Evolutionary conservation across 2,329 filamentous ascomycete species (phyloP).

Genomic region (Plectosphaerella sp.): DNA sequence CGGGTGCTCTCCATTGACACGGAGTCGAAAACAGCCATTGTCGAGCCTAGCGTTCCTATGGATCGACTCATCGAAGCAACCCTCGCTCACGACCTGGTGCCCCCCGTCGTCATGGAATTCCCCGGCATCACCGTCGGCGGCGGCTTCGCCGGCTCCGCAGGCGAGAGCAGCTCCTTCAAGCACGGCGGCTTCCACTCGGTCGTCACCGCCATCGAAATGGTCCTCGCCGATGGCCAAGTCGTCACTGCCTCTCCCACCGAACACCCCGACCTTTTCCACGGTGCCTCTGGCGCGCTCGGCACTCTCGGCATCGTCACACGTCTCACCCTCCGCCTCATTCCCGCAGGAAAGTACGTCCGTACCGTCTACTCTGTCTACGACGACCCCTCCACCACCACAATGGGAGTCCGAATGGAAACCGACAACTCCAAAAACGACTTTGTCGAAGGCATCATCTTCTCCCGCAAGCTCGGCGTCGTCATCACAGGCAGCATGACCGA

Average conservation of each 20-base stretch:
- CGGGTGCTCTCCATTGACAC: constrained; percentile 59
- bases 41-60: constrained; percentile 69
- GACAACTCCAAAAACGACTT: constrained; percentile 49
- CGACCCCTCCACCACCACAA: constrained; percentile 30
- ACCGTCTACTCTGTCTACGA: constrained; percentile 48
- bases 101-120: constrained; percentile 67
- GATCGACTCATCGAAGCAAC: constrained; percentile 57
- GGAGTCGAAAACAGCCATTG: constrained; percentile 49
- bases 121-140: constrained; percentile 69
- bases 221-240: constrained; percentile 57
- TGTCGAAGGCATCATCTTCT: constrained; percentile 66
- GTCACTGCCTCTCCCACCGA: constrained; percentile 48
- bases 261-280: constrained; percentile 57
- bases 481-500: constrained; percentile 57
- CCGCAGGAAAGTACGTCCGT: constrained; percentile 51
- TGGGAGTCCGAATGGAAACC: constrained; percentile 40
- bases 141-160: constrained; percentile 62
- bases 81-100: constrained; percentile 50
- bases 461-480: constrained; percentile 48
- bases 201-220: constrained; percentile 59
- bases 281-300: constrained; percentile 61
- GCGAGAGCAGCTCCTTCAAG: constrained; percentile 65
- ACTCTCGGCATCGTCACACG: constrained; percentile 64
- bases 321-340: constrained; percentile 54
- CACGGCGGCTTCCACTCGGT: constrained; percentile 63